Evolutionary conservation across 768 basidiomycete genomes (phyloP), one percentile per base, ranked within the genome.

Genomic region (Rhizopogon rudus): DNA sequence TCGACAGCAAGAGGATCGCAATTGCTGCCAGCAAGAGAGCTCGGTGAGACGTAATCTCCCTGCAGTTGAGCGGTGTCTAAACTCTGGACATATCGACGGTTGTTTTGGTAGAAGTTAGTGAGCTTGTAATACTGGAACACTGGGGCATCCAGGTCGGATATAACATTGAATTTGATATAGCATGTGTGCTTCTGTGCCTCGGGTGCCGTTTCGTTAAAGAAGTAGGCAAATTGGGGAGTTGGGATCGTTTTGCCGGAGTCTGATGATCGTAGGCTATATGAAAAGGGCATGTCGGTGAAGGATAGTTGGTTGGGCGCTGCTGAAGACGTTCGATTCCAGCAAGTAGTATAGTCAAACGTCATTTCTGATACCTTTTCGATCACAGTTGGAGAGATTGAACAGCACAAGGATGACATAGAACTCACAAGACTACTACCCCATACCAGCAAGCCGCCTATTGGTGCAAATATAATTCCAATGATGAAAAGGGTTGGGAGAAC

Each of bases 21-120:
- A 65, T 95, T 86, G 33, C 91, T 83, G 45, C 76, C 71, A 40
- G 84, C 71, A n/a, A 94, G 75, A 52, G 74, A 67, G 22, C 53
- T 64, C 14, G 69, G 51, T 48, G 73, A 78, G 42, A 84, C 81
- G 50, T 68, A 70, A 35, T 87, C 75, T 44, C 97, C 97, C 67
- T 83, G 82, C 53, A 99, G 80, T 69, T 99, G 97, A 61, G 87
- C 77, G 12, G 87, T 78, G 66, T 94, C 83, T 42, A 91, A 73
- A 67, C 91, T 94, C 76, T 94, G 89, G 53, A 98, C 97, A 66
- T 98, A 99, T 66, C 97, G 84, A 35, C 97, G 87, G 69, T 99
- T 97, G 71, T 99, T 99, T 79, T 99, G 96, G 75, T 84, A 98
- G 75, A 95, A 96, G 75, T 94, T 94, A 46, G 91, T 93, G 67